Base-by-base conservation (phyloP, 169 alveolate species). In the Pseudocohnilembus persalinus region DNA sequence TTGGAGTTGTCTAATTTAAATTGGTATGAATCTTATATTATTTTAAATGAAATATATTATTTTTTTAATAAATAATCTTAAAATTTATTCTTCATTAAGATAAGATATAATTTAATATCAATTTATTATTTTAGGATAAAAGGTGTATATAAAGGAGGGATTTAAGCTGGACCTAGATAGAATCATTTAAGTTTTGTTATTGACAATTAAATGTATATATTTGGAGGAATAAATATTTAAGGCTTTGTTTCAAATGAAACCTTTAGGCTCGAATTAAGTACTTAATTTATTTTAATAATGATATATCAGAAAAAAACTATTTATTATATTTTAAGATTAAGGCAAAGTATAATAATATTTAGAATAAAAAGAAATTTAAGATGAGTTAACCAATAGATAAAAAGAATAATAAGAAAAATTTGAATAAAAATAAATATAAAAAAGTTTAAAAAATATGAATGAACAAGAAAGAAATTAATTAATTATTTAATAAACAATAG, bases 21-120 rank as follows among this genome's bases (percentile, higher is more conserved):
- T 0, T 77, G 82, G 82, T 77, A 33, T 75, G 80, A 75, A 75
- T 75, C 68, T 75, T 35, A 35, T 28, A 75, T 64, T 24, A 30
- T 75, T 29, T n/a, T n/a, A n/a, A n/a, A n/a, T n/a, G n/a, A n/a
- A n/a, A 49, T 49, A 4, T 49, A 49, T 49, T 49, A 49, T 11
- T 11, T 11, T 11, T 11, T 4, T 20, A 4, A 49, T 49, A 11
- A 4, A 49, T 11, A 49, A 49, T 49, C 68, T 49, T 49, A 49
- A 49, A 11, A 49, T 11, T 11, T 49, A 49, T 49, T 49, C 26
- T 11, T 11, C 4, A 49, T 11, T 49, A 49, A 49, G 4, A 11
- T 11, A 49, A 68, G 72, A 0, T 32, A 33, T 1, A 72, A 31
- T 25, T n/a, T 77, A 72, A 33, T 31, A 6, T 0, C 11, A 30